Conservation (phyloP, 208 protist species). For the Trypanosoma brucei region DNA sequence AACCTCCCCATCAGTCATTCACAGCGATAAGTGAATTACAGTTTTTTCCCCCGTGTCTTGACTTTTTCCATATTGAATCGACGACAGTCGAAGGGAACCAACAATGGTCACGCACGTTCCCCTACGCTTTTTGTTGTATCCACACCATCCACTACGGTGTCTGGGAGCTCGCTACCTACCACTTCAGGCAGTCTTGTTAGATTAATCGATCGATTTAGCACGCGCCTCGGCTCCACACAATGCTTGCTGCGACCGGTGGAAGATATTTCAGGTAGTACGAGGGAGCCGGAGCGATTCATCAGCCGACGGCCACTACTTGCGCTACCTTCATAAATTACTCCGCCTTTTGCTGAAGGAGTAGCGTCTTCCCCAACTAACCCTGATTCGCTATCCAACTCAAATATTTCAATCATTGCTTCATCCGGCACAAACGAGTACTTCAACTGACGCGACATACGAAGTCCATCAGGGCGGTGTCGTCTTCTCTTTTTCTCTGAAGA, state of each 20-base stretch:
- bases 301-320: not conserved
- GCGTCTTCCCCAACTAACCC: not conserved
- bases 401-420: conserved; percentile 13
- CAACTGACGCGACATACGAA: conserved; percentile 10
- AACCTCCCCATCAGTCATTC: too few relatives aligned
- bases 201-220: not conserved
- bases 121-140: not conserved
- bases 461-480: not conserved
- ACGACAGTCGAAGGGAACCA: too few relatives aligned
- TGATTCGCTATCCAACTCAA: conserved; percentile 3
- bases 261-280: not conserved
- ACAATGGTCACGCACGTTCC: not conserved
- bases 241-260: not conserved
- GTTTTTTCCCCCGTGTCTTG: too few relatives aligned
- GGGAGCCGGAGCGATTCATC: not conserved
- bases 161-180: conserved; percentile 6
- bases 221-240: not conserved
- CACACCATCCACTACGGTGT: not conserved
- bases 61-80: too few relatives aligned
- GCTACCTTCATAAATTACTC: not conserved
- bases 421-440: conserved; percentile 22
- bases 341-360: not conserved
- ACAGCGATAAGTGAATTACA: too few relatives aligned
- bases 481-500: not conserved
- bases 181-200: conserved; percentile 11